Percentiles rank a stretch among this genome's conserved stretches.
Conservation (phyloP, 805 yeast genomes). For the Schwanniomyces vanrijiae region DNA sequence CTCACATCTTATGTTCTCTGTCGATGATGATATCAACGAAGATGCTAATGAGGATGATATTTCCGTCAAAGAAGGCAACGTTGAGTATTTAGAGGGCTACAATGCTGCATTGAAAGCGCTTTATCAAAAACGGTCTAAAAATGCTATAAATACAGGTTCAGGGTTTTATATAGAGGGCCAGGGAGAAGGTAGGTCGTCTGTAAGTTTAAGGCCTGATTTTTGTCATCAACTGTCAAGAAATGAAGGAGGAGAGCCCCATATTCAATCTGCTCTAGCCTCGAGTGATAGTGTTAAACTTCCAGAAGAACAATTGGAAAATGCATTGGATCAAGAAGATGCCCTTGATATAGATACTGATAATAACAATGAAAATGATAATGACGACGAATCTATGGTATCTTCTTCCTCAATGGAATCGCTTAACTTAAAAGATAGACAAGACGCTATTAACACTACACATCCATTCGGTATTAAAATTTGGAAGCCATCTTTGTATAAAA, state of each 20-base stretch:
- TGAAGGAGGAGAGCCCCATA: constrained; percentile 8
- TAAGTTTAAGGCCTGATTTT: neutral
- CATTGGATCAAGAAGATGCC: neutral
- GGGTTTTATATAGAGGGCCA: neutral
- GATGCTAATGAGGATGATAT: constrained; percentile 52
- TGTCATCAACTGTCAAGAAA: neutral
- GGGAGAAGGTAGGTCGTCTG: neutral
- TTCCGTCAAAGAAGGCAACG: constrained; percentile 29
- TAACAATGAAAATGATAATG: constrained; percentile 22
- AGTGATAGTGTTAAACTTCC: constrained; percentile 8
- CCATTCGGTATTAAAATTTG: constrained; percentile 98
- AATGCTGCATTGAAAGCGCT: constrained; percentile 61
- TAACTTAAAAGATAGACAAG: constrained; percentile 88
- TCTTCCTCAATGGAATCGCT: constrained; percentile 63
- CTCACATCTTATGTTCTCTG: constrained; percentile 55
- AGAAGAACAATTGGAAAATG: neutral
- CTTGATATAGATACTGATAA: constrained; percentile 25
- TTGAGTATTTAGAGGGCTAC: constrained; percentile 64
- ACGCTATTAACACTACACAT: constrained; percentile 94
- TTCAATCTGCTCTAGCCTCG: constrained; percentile 13
- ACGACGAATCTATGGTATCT: constrained; percentile 25
- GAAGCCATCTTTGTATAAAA: constrained; percentile 97
- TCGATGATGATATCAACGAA: constrained; percentile 80
- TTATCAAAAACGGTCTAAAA: constrained; percentile 18
- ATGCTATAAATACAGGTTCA: neutral